Evolutionary conservation across 2,329 filamentous ascomycete genomes (phyloP).

Genomic region (Monilinia laxa): DNA sequence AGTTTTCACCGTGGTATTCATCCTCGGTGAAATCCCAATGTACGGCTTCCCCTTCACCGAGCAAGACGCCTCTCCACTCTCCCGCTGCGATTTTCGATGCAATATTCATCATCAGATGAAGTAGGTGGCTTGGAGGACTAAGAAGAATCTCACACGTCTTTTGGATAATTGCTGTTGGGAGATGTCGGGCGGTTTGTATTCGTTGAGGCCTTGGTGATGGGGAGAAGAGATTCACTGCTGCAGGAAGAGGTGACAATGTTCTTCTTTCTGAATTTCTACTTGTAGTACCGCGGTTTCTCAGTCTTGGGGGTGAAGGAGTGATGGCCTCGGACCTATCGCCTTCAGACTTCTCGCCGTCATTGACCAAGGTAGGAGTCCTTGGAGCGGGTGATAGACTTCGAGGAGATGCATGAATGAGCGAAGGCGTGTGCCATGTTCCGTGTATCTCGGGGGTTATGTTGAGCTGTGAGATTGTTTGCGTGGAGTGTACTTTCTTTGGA

Average conservation of each 20-base stretch:
- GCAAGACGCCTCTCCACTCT: slow-evolving; percentile 60
- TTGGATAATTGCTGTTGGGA: slow-evolving; percentile 66
- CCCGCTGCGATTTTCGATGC: slow-evolving; percentile 70
- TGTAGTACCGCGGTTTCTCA: slow-evolving; percentile 56
- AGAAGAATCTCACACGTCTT: slow-evolving; percentile 77
- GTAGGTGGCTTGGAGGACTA: slow-evolving; percentile 75
- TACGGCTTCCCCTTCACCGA: slow-evolving; percentile 54
- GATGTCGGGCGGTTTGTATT: slow-evolving; percentile 49
- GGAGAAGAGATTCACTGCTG: slow-evolving; percentile 64
- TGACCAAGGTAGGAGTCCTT: slow-evolving; percentile 47
- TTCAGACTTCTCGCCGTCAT: slow-evolving; percentile 45
- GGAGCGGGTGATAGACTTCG: slow-evolving; percentile 35
- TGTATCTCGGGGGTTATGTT: slow-evolving; percentile 35
- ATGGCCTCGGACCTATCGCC: slow-evolving; percentile 42
- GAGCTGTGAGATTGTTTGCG: slow-evolving; percentile 41
- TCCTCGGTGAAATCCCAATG: slow-evolving; percentile 56
- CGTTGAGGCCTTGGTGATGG: slow-evolving; percentile 46
- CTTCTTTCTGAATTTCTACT: slow-evolving; percentile 53
- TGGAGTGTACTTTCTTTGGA: slow-evolving; percentile 39
- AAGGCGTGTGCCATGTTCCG: slow-evolving; percentile 32
- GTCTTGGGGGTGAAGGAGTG: slow-evolving; percentile 35
- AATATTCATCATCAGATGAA: slow-evolving; percentile 77
- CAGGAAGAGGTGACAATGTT: slow-evolving; percentile 65
- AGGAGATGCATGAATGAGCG: slow-evolving; percentile 23
- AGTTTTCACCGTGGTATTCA: slow-evolving; percentile 51